A percentile compares a stretch with the other conserved stretches of the same genome.
Evolutionary conservation across 2,329 filamentous ascomycete species (phyloP).

Genomic region (Clonostachys rhizophaga): DNA sequence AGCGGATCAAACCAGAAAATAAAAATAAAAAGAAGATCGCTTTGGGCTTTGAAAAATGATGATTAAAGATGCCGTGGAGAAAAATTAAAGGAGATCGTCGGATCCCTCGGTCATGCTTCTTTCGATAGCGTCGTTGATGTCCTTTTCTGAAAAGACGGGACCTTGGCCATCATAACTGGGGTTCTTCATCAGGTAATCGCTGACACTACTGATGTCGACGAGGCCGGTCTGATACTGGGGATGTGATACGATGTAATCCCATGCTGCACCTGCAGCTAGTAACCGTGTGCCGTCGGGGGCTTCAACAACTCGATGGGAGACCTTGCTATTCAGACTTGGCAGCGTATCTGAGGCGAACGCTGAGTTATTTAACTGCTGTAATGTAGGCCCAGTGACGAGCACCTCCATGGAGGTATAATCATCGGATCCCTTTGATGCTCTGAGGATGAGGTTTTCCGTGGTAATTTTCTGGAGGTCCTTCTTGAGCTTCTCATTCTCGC

Average conservation of each 20-base stretch:
- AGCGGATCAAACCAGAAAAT: too few species aligned
- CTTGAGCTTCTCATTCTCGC: conserved; percentile 87
- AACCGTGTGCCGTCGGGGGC: conserved; percentile 64
- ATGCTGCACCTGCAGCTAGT: conserved; percentile 73
- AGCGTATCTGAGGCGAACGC: conserved; percentile 66
- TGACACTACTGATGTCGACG: conserved; percentile 78
- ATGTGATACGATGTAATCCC: conserved; percentile 85
- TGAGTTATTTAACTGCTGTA: conserved; percentile 56
- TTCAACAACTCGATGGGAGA: conserved; percentile 64
- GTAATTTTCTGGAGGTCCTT: conserved; percentile 56
- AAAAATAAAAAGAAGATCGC: too few species aligned
- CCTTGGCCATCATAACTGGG: conserved; percentile 84
- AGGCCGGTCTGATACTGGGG: conserved; percentile 71
- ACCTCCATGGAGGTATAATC: conserved; percentile 15
- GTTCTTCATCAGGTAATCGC: conserved; percentile 68
- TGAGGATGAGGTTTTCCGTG: conserved; percentile 9
- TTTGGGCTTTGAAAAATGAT: conserved; percentile 1
- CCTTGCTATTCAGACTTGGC: conserved; percentile 58
- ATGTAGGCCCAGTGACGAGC: conserved; percentile 58
- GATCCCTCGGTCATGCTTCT: conserved; percentile 61
- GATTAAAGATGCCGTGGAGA: conserved; percentile 70
- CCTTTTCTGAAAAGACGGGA: conserved; percentile 78
- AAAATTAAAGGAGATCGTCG: background rate
- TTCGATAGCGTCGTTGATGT: conserved; percentile 70
- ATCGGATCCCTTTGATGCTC: conserved; percentile 36